Base-by-base conservation (phyloP, 2,329 filamentous ascomycete genomes). In the Xylariaceae sp. region DNA sequence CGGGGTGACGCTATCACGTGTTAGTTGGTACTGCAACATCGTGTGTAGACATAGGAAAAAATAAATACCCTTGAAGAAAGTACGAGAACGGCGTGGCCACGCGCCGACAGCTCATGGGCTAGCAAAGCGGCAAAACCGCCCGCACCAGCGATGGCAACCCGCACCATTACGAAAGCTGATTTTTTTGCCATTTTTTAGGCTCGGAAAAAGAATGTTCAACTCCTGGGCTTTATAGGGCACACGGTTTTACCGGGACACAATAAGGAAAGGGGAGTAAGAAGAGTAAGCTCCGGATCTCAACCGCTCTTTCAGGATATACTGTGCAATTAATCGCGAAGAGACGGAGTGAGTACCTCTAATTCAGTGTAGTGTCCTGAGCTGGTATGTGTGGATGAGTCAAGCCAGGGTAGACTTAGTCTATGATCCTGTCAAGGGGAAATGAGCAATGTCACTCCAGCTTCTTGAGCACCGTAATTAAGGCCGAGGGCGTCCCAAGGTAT, bases 71-170 rank as follows among this genome's bases (percentile, higher is more conserved):
- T 66, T 67, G 79, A 72, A 15, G 84, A 86, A 19, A 88, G 63
- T n/a, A 88, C 71, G 36, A 88, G 69, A 31, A 87, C 71, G 35
- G 80, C 74, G 59, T 88, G 80, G 32, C 74, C 76, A 24, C 76
- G 83, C 36, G 76, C 69, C 19, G 74, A 71, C 21, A 88, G 70
- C 52, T 76, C 71, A 40, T 75, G 69, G 12, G 71, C 74, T 43
- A 82, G 71, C 23, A 72, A 63, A 44, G 72, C 68, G 38, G 76
- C 76, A 38, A 83, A 63, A 36, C 74, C 75, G 47, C 76, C 74
- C 35, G 72, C 78, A 29, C 78, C 78, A 48, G 76, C 78, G 49
- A 82, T 70, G 31, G 76, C 77, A 52, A 82, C 68, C 55, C 75
- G 70, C 69, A 81, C 79, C 59, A 69, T 74, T 44, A 54, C 53